phyloP scores from a whole-genome alignment of 768 basidiomycete genomes.

The Mycena belliarum region DNA sequence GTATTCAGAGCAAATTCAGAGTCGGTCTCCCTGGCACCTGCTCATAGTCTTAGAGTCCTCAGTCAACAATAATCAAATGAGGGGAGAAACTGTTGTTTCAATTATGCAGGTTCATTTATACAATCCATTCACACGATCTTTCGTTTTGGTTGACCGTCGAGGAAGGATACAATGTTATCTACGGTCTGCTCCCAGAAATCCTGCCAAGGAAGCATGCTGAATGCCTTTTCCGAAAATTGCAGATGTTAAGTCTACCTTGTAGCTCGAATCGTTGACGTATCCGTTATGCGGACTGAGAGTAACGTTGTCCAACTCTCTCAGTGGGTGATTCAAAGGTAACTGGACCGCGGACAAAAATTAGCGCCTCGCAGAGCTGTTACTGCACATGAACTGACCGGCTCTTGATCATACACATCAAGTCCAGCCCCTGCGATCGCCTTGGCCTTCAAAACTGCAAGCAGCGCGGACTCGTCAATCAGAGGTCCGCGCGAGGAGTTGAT shows the following conservation, averaged over 20 bases:
- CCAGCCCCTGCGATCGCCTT: slow-evolving; percentile 58
- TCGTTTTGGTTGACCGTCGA: slow-evolving; percentile 41
- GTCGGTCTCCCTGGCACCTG: too few relatives aligned
- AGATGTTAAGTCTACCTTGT: slow-evolving; percentile 35
- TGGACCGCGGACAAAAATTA: not conserved
- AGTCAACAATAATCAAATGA: not conserved
- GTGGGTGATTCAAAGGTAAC: slow-evolving; percentile 54
- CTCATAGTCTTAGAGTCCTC: too few relatives aligned
- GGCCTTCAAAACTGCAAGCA: slow-evolving; percentile 48
- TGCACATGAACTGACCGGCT: slow-evolving; percentile 38
- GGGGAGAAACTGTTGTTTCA: too few relatives aligned
- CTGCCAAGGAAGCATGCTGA: slow-evolving; percentile 29
- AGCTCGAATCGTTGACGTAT: slow-evolving; percentile 54
- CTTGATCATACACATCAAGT: slow-evolving; percentile 65
- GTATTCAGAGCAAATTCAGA: too few relatives aligned
- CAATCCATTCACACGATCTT: slow-evolving; percentile 9
- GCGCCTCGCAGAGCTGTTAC: not conserved
- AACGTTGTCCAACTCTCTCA: slow-evolving; percentile 53
- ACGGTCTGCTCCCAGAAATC: slow-evolving; percentile 55
- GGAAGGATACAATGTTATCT: slow-evolving; percentile 56
- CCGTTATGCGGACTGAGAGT: slow-evolving; percentile 64
- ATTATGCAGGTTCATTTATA: too few relatives aligned
- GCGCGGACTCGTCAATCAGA: slow-evolving; percentile 58
- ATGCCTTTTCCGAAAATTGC: not conserved
- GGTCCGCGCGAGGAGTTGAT: slow-evolving; percentile 72